A percentile compares a stretch with the other conserved stretches of the same genome.
Evolutionary conservation across 2,329 filamentous ascomycete genomes (phyloP).

Genomic region (Epichloe bromicola): DNA sequence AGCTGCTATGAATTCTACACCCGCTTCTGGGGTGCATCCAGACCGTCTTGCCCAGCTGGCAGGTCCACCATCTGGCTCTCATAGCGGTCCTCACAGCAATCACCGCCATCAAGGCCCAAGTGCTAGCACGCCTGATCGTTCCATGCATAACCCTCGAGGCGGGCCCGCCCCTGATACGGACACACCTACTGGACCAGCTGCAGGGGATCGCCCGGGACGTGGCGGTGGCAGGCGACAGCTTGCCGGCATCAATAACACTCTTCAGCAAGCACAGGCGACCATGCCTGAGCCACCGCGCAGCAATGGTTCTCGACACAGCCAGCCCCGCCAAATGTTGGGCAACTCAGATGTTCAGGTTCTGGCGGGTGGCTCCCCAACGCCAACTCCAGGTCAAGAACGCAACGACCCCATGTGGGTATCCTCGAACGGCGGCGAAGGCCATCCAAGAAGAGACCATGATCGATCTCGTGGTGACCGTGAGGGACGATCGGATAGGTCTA

Average conservation of each 20-base stretch:
- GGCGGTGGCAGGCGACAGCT: conserved; percentile 39
- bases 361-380: conserved; percentile 39
- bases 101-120: conserved; percentile 15
- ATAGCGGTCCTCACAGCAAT: conserved; percentile 15
- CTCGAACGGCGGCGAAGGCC: conserved; percentile 20
- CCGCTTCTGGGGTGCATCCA: conserved; percentile 30
- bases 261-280: conserved; percentile 37
- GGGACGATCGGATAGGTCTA: conserved; percentile 25
- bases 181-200: conserved; percentile 23
- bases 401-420: conserved; percentile 26
- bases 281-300: conserved; percentile 24
- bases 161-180: conserved; percentile 14
- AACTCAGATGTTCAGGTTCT: conserved; percentile 45
- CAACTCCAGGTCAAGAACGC: conserved; percentile 36
- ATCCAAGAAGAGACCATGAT: conserved; percentile 26
- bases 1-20: conserved; percentile 13
- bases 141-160: conserved; percentile 10
- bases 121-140: conserved; percentile 15
- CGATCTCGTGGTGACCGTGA: conserved; percentile 31
- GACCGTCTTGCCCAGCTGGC: conserved; percentile 37
- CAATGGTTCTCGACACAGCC: conserved; percentile 19
- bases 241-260: conserved; percentile 44
- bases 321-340: conserved; percentile 30
- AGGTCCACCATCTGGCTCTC: conserved; percentile 15
- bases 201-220: conserved; percentile 21